Base-by-base conservation (phyloP, 2,329 filamentous ascomycete species). In the Ceratocystis colombiana region DNA sequence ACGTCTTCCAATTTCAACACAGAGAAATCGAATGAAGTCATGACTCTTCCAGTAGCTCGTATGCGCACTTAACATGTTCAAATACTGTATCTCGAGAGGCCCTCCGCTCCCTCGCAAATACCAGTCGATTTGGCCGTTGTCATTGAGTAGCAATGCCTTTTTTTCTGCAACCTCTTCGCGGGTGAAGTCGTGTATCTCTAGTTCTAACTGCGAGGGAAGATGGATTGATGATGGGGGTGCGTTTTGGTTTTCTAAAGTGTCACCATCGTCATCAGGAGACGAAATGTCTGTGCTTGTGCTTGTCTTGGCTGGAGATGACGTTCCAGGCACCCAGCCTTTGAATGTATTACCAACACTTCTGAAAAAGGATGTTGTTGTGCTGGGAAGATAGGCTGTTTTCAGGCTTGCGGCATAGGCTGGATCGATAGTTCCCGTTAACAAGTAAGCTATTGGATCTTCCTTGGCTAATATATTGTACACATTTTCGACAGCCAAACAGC, bases 61-160 rank as follows among this genome's bases (percentile, higher is more conserved):
- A 75, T 99, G 94, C 7, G 94, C 94, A 67, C 90, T 89, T 65
- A 99, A 77, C 94, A 99, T 99, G 70, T 96, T 96, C 45, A 97
- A 76, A 73, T 99, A 99, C 76, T 97, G 92, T 28, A 96, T 91
- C 75, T 96, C 94, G 45, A 99, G 78, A 3, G 92, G 88, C 0
- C 94, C 94, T 1, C 89, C 88, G 0, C 90, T 89, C 6, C 90
- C 91, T 62, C 85, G 85, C 62, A 99, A 78, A 71, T 88, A 95
- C 75, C 85, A 99, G 74, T 99, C 94, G 50, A 99, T 87, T 76
- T 99, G 94, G 0, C 92, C 93, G 70, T 97, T 97, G 71, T 99
- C 94, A 71, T 99, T 99, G 3, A 99, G 82, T 6, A 96, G 75
- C 68, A 86, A 87, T 70, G 92, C 91, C 71, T 93, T 87, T 73